Base-by-base conservation (phyloP, 441 rosid species). In the Gossypium gossypioides region DNA sequence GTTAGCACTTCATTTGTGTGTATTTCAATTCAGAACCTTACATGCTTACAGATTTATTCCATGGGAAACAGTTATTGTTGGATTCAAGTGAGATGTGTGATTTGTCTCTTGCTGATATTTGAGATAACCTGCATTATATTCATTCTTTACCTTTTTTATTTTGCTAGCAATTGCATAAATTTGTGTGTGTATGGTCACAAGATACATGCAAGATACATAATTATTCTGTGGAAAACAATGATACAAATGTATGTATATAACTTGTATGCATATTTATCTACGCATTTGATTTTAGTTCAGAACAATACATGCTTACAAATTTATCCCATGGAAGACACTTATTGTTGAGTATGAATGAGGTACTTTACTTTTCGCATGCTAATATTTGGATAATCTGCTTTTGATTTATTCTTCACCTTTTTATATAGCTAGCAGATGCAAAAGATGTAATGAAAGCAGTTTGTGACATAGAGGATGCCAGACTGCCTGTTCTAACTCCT, bases 401-500 rank as follows among this genome's bases (percentile, higher is more conserved):
- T n/a, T 46, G n/a, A 51, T 51, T 68, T n/a, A 29, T 27, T 58
- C 32, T 68, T 40, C 60, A 22, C 56, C 50, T 25, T 59, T 68
- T 66, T 78, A 46, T 78, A 57, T 79, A 95, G 98, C 84, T 95
- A 73, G 89, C 97, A 76, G 96, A 92, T 82, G 97, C 98, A 73
- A 92, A 81, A 81, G 97, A 89, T 83, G 98, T 95, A 63, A 89
- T 92, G 97, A 78, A 78, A 76, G 95, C 88, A 27, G 86, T 95
- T 72, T 73, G 44, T 46, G 74, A 78, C 62, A 55, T 89, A 77
- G 85, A 89, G 80, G 90, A 89, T 72, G 89, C 86, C 69, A 87
- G 90, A 75, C 76, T 95, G 78, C 97, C 96, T 42, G 99, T 95
- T 83, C 86, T 95, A 74, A 88, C 93, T 40, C 99, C 99, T 9